These are phyloP conservation scores for Paraphoma sp. DNA, from an alignment of 2,329 filamentous ascomycete genomes.

Conservation along the genomic window DNA sequence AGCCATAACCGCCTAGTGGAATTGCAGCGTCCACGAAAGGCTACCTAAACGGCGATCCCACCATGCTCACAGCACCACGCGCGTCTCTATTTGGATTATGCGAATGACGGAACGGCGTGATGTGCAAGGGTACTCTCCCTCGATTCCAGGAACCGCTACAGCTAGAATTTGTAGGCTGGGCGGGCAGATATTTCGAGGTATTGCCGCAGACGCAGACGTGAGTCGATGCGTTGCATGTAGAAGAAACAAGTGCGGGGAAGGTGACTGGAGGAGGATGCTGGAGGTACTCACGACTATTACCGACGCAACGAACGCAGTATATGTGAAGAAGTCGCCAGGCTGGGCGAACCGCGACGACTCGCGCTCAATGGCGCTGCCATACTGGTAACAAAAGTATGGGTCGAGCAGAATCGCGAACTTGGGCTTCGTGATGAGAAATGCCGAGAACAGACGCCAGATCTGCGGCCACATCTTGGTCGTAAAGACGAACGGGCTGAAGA, in stretches of 20 bases:
- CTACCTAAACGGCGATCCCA: conserved; percentile 61
- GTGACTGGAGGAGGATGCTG: background rate
- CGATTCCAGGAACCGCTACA: conserved; percentile 63
- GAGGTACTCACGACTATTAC: conserved; percentile 78
- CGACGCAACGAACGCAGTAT: conserved; percentile 74
- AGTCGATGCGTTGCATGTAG: conserved; percentile 13
- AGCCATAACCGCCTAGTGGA: conserved; percentile 65
- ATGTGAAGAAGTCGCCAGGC: conserved; percentile 82
- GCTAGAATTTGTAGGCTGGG: conserved; percentile 54
- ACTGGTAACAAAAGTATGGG: conserved; percentile 80
- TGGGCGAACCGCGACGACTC: conserved; percentile 73
- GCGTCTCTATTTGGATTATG: conserved; percentile 53
- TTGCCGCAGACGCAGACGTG: conserved; percentile 20
- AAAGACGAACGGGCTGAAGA: conserved; percentile 61
- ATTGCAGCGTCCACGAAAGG: conserved; percentile 60
- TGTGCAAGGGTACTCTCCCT: conserved; percentile 61
- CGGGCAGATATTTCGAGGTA: conserved; percentile 68
- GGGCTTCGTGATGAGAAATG: conserved; percentile 65
- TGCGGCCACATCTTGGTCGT: conserved; percentile 61
- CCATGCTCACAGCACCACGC: conserved; percentile 58
- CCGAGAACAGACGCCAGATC: conserved; percentile 65
- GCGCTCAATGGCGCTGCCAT: conserved; percentile 75
- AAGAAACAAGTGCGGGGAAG: background rate
- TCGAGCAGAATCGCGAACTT: conserved; percentile 70
- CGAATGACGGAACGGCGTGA: conserved; percentile 58